These are phyloP conservation scores for Tranzscheliella williamsii DNA, from an alignment of 1,284 basidiomycete species.

Conservation along the genomic window DNA sequence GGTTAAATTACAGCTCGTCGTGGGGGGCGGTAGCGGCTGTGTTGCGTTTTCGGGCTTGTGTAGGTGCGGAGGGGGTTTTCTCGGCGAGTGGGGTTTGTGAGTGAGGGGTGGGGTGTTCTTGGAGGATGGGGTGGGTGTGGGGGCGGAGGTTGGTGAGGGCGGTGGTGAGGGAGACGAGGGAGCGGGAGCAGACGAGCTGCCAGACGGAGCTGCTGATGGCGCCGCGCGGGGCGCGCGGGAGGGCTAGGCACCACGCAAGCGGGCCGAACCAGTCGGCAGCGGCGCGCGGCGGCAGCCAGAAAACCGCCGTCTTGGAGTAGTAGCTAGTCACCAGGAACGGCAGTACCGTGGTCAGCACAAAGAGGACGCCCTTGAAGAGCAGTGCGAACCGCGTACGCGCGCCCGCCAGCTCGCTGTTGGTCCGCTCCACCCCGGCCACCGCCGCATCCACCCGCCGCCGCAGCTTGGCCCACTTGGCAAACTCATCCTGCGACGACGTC, in stretches of 20 bases:
- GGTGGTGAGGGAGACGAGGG: slow-evolving; percentile 8
- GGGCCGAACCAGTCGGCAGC: slow-evolving; percentile 53
- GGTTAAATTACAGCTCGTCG: neutral
- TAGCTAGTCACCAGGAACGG: slow-evolving; percentile 56
- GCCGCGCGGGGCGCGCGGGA: slow-evolving; percentile 46
- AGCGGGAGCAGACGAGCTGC: slow-evolving; percentile 37
- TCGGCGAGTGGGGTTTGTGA: neutral
- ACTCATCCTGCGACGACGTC: slow-evolving; percentile 94
- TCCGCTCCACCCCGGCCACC: slow-evolving; percentile 86
- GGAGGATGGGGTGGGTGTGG: slow-evolving; percentile 15
- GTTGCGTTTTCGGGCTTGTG: neutral
- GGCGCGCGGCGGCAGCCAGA: slow-evolving; percentile 51
- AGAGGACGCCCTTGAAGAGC: slow-evolving; percentile 48
- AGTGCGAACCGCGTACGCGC: slow-evolving; percentile 38
- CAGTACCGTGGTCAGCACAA: slow-evolving; percentile 48
- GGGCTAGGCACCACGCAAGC: slow-evolving; percentile 42
- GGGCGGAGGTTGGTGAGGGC: slow-evolving; percentile 10
- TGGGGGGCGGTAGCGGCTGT: neutral
- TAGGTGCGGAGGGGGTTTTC: neutral
- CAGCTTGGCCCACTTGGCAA: slow-evolving; percentile 97
- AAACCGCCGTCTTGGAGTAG: slow-evolving; percentile 55
- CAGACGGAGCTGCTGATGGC: slow-evolving; percentile 37
- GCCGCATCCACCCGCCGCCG: slow-evolving; percentile 88
- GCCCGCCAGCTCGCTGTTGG: slow-evolving; percentile 63
- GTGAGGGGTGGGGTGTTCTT: neutral